Evolutionary conservation across 2,329 filamentous ascomycete genomes (phyloP), one percentile per base, ranked within the genome.

Genomic region (Lecanicillium sp.): DNA sequence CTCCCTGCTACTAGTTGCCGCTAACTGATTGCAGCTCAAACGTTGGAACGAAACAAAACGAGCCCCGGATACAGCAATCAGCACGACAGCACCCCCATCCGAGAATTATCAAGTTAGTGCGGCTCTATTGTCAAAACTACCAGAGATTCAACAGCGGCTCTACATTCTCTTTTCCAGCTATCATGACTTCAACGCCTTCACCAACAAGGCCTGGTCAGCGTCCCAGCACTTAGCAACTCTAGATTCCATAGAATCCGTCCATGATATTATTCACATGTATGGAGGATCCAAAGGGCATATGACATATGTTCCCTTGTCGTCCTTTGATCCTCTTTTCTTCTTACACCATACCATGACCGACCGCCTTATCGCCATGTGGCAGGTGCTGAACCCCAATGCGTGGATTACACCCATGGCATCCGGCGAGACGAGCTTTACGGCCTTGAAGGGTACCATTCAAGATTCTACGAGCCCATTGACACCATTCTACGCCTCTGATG

Each of bases 271-370:
- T 29, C 79, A 83, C 47, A 70, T 70, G 22, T 65, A 72, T 35
- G 66, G 71, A 4, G 83, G 73, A 22, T 66, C 60, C 42, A 68
- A 70, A 27, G 81, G 83, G 2, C 82, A 86, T 49, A 83, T 84
- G 75, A 75, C 72, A 30, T 83, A 75, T 56, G 76, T 80, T 22
- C 75, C 78, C 14, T 82, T 83, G 48, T 83, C 85, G 2, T 75
- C 82, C 0, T 94, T 86, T 53, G 86, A 94, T 52, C 85, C 85
- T 0, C 63, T 85, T 11, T 89, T 90, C 59, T 85, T 82, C 60
- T 61, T 90, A 8, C 84, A 90, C 51, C 85, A 90, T 50, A 65
- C 69, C 45, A 88, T 84, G 58, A 73, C 87, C 7, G 86, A 94
- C 52, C 75, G 86, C 3, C 59, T 85, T 19, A 76, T 87, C 45